Evolutionary conservation across 164 flowering plant species (phyloP).

Genomic region (Litsea cubeba): DNA sequence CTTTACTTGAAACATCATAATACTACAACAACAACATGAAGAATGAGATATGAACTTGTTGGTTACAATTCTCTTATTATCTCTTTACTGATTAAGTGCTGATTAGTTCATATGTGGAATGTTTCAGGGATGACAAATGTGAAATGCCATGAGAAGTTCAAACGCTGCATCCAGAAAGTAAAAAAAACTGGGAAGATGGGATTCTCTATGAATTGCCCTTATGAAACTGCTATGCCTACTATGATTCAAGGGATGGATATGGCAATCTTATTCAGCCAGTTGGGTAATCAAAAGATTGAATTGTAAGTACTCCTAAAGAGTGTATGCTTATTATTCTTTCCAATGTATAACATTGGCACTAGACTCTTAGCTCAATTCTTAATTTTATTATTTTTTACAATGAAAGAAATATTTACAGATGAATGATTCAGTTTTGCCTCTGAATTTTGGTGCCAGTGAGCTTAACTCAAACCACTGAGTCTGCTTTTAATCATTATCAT

Average conservation of each 20-base stretch:
- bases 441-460: too few species aligned
- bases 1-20: too few species aligned
- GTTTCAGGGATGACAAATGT: slow-evolving; percentile 65
- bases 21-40: too few species aligned
- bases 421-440: neutral
- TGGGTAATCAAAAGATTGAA: slow-evolving; percentile 46
- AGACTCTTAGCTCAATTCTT: neutral
- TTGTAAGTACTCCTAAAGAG: slow-evolving; percentile 19
- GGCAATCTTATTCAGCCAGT: slow-evolving; percentile 79
- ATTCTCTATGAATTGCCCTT: slow-evolving; percentile 73
- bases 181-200: slow-evolving; percentile 78
- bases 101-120: slow-evolving; percentile 2
- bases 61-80: neutral
- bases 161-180: slow-evolving; percentile 76
- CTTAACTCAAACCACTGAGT: too few species aligned
- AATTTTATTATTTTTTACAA: neutral
- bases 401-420: neutral
- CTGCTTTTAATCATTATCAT: too few species aligned
- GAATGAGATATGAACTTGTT: too few species aligned
- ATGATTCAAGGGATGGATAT: slow-evolving; percentile 93
- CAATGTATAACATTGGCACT: neutral
- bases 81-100: neutral
- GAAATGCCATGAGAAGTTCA: slow-evolving; percentile 91
- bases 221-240: slow-evolving; percentile 69
- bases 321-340: neutral